These are phyloP conservation scores for Rhizoclosmatium sp. DNA, from an alignment of 192 early-diverging fungal genomes.

Conservation along the genomic window DNA sequence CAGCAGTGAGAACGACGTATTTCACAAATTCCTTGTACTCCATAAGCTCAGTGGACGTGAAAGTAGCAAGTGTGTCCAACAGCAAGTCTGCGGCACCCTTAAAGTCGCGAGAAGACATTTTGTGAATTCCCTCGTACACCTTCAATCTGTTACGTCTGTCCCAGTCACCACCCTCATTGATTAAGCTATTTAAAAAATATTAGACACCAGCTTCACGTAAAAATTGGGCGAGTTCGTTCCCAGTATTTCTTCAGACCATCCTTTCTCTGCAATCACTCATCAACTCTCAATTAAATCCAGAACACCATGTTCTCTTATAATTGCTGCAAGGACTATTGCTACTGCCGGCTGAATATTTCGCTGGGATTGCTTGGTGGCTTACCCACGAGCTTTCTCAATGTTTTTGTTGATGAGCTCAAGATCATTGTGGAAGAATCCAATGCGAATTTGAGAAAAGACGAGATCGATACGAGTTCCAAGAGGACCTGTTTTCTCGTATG, in stretches of 20 bases:
- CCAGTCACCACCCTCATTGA: conserved; percentile 99
- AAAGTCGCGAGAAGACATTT: conserved; percentile 95
- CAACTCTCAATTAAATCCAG: too few relatives aligned
- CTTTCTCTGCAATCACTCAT: too few relatives aligned
- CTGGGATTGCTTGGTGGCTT: neutral
- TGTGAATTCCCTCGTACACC: conserved; percentile 93
- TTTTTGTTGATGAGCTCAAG: conserved; percentile 78
- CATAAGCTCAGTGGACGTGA: conserved; percentile 97
- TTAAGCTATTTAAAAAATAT: conserved; percentile 66
- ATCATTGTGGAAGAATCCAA: conserved; percentile 94
- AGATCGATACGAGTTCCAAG: conserved; percentile 94
- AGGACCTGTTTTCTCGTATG: conserved; percentile 88
- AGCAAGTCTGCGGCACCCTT: conserved; percentile 90
- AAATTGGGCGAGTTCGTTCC: neutral
- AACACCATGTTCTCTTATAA: too few relatives aligned
- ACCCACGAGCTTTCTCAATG: conserved; percentile 82
- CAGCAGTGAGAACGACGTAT: conserved; percentile 89
- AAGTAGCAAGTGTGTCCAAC: conserved; percentile 95
- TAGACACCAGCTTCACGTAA: neutral
- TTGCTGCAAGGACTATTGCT: too few relatives aligned
- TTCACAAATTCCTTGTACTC: conserved; percentile 96
- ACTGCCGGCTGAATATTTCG: neutral
- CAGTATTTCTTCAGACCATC: too few relatives aligned
- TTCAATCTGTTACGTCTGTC: conserved; percentile 98
- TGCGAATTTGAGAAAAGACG: conserved; percentile 88